Evolutionary conservation across 441 rosid genomes (phyloP), one percentile per base, ranked within the genome.

Genomic region (Brassica balearica): DNA sequence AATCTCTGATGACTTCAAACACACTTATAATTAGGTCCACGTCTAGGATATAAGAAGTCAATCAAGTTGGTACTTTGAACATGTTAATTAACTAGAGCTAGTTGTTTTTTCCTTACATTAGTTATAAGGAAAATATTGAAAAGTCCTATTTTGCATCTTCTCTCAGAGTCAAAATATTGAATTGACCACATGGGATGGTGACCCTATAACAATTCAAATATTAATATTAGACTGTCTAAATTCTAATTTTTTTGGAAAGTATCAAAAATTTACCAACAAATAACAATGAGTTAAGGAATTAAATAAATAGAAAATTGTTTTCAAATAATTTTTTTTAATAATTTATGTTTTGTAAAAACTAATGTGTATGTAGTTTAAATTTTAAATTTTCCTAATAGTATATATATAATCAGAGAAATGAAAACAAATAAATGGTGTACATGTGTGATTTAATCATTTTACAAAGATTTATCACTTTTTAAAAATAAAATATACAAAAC

Each of bases 21-120:
- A 66, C 63, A 22, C 55, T 59, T 43, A 62, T 73, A 12, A 5
- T 9, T 62, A 73, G 65, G 78, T 79, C 75, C 65, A 63, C 19
- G 75, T 29, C 82, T 69, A 68, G 41, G 67, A 63, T 53, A 7
- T 65, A n/a, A 41, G 46, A 79, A 69, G 72, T 74, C 79, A 69
- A 69, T 63, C 79, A 74, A 79, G 79, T 79, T 70, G 79, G 53
- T 73, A 62, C 19, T 29, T 73, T 5, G 27, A 25, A 60, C 56
- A 73, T 11, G 62, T 61, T 61, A 48, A 3, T 73, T 68, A 29
- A 68, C 25, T 62, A 29, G 11, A 46, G 58, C 66, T 73, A 58
- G 20, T 48, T 59, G 8, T 9, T 10, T 22, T 25, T 2, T 27
- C 1, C 15, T n/a, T 5, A 58, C 53, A 43, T 32, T 71, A 27